These are phyloP conservation scores for Zoysia japonica DNA, from an alignment of 176 grass and related monocot species.

Conservation along the genomic window DNA sequence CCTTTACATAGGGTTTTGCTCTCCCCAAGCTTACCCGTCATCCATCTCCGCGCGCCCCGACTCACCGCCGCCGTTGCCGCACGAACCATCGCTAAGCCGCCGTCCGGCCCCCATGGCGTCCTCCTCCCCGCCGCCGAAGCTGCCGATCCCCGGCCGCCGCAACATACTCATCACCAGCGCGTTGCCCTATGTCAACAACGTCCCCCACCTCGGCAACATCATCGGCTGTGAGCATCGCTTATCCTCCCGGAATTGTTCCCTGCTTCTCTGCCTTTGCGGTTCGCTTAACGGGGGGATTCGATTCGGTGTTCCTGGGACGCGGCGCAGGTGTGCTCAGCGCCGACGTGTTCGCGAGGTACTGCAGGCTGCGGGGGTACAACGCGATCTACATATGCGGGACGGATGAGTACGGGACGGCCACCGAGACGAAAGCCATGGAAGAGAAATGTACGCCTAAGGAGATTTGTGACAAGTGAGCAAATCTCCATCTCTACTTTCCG, in stretches of 20 bases:
- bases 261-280: too few species aligned
- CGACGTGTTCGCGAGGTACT: constrained; percentile 84
- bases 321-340: constrained; percentile 56
- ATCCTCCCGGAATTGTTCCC: too few species aligned
- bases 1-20: too few species aligned
- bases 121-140: neutral
- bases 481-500: too few species aligned
- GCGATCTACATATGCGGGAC: constrained; percentile 81
- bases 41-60: too few species aligned
- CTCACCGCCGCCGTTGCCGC: too few species aligned
- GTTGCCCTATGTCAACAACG: constrained; percentile 58
- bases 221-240: constrained; percentile 12
- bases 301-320: too few species aligned
- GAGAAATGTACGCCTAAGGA: constrained; percentile 65
- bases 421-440: constrained; percentile 88
- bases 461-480: constrained; percentile 82
- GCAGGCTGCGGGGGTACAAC: constrained; percentile 72
- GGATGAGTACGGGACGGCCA: constrained; percentile 93
- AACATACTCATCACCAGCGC: constrained; percentile 61
- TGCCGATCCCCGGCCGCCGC: constrained; percentile 44
- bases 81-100: too few species aligned
- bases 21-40: too few species aligned
- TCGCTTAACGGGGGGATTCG: too few species aligned
- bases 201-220: constrained; percentile 57
- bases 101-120: too few species aligned